Conservation (phyloP, 331 rosid genomes). For the Erythrophleum ivorense region DNA sequence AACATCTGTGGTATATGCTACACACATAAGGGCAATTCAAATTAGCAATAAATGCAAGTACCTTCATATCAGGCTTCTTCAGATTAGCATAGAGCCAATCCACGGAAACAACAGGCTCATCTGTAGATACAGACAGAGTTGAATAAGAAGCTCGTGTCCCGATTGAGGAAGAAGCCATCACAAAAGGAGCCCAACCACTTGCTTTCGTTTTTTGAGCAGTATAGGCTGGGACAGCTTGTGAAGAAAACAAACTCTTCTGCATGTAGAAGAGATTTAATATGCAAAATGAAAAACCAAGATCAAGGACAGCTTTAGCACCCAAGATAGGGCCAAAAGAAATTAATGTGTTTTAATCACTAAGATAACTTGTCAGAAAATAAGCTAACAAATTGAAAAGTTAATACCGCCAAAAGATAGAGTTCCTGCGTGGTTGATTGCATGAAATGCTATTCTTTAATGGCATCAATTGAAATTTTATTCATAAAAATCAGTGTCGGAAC, state of each 20-base stretch:
- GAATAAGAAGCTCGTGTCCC: slow-evolving; percentile 65
- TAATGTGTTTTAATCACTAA: background rate
- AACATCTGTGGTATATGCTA: background rate
- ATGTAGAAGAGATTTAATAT: slow-evolving; percentile 30
- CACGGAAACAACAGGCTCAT: slow-evolving; percentile 85
- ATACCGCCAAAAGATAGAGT: background rate
- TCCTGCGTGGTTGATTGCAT: background rate
- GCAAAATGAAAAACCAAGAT: slow-evolving; percentile 2
- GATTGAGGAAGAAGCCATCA: slow-evolving; percentile 69
- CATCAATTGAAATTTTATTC: slow-evolving; percentile 17
- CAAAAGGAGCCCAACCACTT: slow-evolving; percentile 47
- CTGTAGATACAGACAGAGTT: slow-evolving; percentile 55
- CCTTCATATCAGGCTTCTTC: slow-evolving; percentile 84
- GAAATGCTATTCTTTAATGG: slow-evolving; percentile 10
- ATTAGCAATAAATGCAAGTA: slow-evolving; percentile 33
- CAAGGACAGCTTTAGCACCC: slow-evolving; percentile 24
- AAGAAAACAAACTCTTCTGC: slow-evolving; percentile 61
- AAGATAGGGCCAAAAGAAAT: slow-evolving; percentile 28
- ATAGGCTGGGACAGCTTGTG: slow-evolving; percentile 44
- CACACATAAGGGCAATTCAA: background rate
- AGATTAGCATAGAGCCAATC: slow-evolving; percentile 90
- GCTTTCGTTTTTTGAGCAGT: slow-evolving; percentile 41
- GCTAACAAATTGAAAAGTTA: background rate
- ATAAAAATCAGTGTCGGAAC: background rate
- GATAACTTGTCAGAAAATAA: slow-evolving; percentile 18